These are phyloP conservation scores for Acorus calamus DNA, from an alignment of 106 monocot species.

Conservation along the genomic window DNA sequence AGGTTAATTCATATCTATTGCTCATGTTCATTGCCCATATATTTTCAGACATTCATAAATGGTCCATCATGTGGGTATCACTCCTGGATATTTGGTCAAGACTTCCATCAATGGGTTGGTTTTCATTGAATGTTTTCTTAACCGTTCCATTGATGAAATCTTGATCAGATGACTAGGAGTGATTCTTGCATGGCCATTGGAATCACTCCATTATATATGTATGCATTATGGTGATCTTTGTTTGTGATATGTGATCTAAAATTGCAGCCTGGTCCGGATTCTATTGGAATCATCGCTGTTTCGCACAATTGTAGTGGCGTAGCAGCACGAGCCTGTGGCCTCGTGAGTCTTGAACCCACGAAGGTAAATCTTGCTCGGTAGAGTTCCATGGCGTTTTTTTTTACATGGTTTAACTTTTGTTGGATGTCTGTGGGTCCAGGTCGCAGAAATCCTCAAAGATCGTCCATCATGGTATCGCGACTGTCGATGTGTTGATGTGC, in stretches of 20 bases:
- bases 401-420: background rate
- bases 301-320: slow-evolving; percentile 93
- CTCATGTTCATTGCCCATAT: background rate
- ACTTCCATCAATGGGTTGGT: background rate
- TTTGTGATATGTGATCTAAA: too few relatives aligned
- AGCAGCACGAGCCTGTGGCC: slow-evolving; percentile 96
- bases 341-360: slow-evolving; percentile 96
- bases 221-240: too few relatives aligned
- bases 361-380: slow-evolving; percentile 42
- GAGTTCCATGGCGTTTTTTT: background rate
- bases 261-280: slow-evolving; percentile 99
- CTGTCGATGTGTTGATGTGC: slow-evolving; percentile 72
- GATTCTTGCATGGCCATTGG: too few relatives aligned
- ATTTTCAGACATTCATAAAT: background rate
- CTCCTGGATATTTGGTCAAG: background rate
- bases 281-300: slow-evolving; percentile 99
- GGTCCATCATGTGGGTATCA: background rate
- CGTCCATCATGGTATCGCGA: slow-evolving; percentile 91
- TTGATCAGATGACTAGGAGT: too few relatives aligned
- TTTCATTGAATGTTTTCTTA: too few relatives aligned
- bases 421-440: slow-evolving; percentile 23
- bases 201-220: too few relatives aligned
- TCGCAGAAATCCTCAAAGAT: slow-evolving; percentile 93
- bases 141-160: too few relatives aligned
- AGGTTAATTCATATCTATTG: slow-evolving; percentile 19